Evolutionary conservation across 73 alveolate genomes (phyloP), one percentile per base, ranked within the genome.

Genomic region (Symbiodinium pilosum): DNA sequence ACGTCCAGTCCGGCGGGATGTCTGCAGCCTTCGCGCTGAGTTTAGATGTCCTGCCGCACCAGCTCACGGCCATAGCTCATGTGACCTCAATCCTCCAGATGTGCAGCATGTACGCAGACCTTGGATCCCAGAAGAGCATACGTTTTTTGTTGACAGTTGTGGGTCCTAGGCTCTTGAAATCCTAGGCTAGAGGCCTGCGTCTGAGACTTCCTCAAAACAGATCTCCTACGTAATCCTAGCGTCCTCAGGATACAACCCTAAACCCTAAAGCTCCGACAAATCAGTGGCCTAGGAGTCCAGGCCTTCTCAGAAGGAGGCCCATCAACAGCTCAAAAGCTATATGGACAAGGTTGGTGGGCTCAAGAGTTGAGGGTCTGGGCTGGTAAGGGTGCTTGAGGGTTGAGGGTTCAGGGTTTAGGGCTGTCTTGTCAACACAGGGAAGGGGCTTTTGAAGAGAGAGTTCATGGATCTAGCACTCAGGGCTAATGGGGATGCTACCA

Each of bases 21-120:
- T 85, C 87, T 38, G 47, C 96, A 0, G 77, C 96, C 30, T 41
- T 91, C 24, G 87, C 96, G n/a, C 77, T 91, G 69, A 91, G 88
- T 39, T 28, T 40, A 24, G 51, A 81, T 21, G 87, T 40, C 24
- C 87, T 34, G 43, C 59, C 59, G 20, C 94, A 36, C 34, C 75
- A 81, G 95, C 75, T 91, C 54, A 91, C 96, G 30, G 96, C 96
- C 40, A 64, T 91, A 20, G 96, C 96, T 1, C 96, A 91, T 42
- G 96, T 91, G 75, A 42, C 87, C 18, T 69, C 88, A 71, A 91
- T 91, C 77, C 43, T 91, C 52, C 96, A 91, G 41, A 91, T 91
- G 96, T 91, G 96, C 30, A 69, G 96, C 77, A 32, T 47, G 88
- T 91, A 28, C 68, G 81, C 38, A 4, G 30, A n/a, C n/a, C n/a